Conservation (phyloP, 306 rosid species). For the Trifolium dubium region DNA sequence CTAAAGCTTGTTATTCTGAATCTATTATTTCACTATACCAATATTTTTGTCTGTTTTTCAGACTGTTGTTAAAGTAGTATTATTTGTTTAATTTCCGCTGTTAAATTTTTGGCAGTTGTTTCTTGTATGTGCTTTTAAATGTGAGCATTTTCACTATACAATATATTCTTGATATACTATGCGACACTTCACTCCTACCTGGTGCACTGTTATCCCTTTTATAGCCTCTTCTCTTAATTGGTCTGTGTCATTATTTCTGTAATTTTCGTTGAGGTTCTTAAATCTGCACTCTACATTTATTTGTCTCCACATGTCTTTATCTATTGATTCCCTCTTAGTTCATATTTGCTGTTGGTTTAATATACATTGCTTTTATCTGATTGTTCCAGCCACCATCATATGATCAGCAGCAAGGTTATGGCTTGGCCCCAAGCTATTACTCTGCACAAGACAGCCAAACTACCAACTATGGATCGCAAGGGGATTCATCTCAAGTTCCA, state of each 20-base stretch:
- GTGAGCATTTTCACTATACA: constrained; percentile 1
- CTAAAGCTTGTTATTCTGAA: neutral
- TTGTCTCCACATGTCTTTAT: neutral
- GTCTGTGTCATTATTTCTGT: neutral
- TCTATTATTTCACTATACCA: neutral
- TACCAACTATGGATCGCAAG: constrained; percentile 74
- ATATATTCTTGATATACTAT: neutral
- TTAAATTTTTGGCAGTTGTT: neutral
- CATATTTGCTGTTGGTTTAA: too few species aligned
- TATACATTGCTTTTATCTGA: too few species aligned
- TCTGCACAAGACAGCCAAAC: constrained; percentile 70
- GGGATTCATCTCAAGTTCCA: constrained; percentile 73
- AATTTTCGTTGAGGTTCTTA: constrained; percentile 7
- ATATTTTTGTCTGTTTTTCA: neutral
- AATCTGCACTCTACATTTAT: neutral
- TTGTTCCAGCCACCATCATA: constrained; percentile 81
- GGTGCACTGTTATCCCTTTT: neutral
- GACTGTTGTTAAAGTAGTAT: too few species aligned
- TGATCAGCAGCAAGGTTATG: constrained; percentile 91
- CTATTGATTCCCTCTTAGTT: neutral
- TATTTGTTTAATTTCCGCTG: neutral
- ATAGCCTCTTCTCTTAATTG: neutral
- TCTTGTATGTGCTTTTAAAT: neutral
- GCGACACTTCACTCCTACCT: constrained; percentile 4
- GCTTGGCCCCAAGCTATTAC: constrained; percentile 65